A percentile compares a stretch with the other conserved stretches of the same genome.
Conservation (phyloP, 1,284 basidiomycete genomes). For the Boletellus sp. region DNA sequence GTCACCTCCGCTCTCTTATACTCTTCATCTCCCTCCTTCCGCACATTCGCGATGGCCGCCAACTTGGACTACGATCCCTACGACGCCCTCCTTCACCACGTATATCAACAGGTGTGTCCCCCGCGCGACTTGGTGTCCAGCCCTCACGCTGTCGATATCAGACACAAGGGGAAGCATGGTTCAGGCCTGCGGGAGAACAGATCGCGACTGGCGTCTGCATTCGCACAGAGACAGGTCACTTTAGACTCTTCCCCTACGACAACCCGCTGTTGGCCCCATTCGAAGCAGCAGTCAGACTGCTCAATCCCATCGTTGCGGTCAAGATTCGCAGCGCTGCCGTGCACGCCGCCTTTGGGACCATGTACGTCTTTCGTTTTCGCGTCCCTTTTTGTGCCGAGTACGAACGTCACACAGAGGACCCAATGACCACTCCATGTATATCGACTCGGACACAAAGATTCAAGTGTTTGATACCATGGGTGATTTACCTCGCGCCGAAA, state of each 20-base stretch:
- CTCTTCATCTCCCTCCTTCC: neutral
- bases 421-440: constrained; percentile 43
- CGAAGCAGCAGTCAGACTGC: constrained; percentile 62
- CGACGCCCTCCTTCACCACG: constrained; percentile 37
- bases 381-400: neutral
- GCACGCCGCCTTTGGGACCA: constrained; percentile 62
- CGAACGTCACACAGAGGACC: constrained; percentile 1
- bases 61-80: constrained; percentile 39
- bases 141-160: constrained; percentile 25
- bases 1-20: constrained; percentile 16
- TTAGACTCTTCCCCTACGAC: constrained; percentile 72
- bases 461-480: constrained; percentile 66
- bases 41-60: constrained; percentile 11
- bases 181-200: constrained; percentile 46
- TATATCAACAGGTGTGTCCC: constrained; percentile 31
- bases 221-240: constrained; percentile 59
- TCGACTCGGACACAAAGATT: constrained; percentile 68
- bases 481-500: constrained; percentile 69
- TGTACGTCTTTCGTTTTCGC: constrained; percentile 13
- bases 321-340: constrained; percentile 79
- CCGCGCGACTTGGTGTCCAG: neutral
- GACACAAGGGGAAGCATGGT: constrained; percentile 57
- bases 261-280: constrained; percentile 62
- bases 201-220: constrained; percentile 59
- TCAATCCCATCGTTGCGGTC: constrained; percentile 80